Evolutionary conservation across 1,284 basidiomycete species (phyloP), one percentile per base, ranked within the genome.

Genomic region (Rhodotorula glutinis): DNA sequence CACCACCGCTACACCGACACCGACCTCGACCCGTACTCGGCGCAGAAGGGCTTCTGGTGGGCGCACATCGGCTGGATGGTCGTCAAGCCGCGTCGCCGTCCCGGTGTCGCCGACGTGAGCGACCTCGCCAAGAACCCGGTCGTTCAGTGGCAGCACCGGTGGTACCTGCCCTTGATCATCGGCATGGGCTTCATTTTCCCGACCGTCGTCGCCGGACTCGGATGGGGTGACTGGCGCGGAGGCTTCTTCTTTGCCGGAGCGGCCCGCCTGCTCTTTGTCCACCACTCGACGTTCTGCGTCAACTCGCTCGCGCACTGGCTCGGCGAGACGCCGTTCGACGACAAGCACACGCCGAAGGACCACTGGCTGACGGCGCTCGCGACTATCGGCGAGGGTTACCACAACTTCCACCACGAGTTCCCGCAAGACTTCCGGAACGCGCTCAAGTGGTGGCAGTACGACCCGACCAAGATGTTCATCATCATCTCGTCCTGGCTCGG

Each of bases 1-100:
- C 91, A 95, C 80, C 92, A 94, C 79, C 85, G 91, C 60, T 94
- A 95, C 82, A 95, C 92, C 77, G 93, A 96, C 81, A 95, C 92
- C 75, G 89, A 93, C 66, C 88, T 96, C 68, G 92, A 95, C 81
- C 93, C 92, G 1, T 96, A 95, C 82, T 89, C 89, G 70, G 91
- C 92, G 5, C 88, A 92, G 80, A 86, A 88, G 76, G 93, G 92
- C 30, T 82, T 83, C 76, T 81, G 79, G 76, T 81, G 85, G 82
- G 86, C 89, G 1, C 92, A 95, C 77, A 82, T 94, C 69, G 92
- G 91, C 54, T 96, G 93, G 92, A 93, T 95, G 89, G 77, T 95
- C 72, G 74, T 95, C 80, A 93, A 92, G 82, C 91, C 92, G 57
- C 86, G 91, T 62, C 85, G 88, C 71, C 90, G 85, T 79, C 91